Percentiles rank a stretch among this genome's conserved stretches.
Evolutionary conservation across 2,329 filamentous ascomycete genomes (phyloP).

Genomic region (Lasiodiplodia hormozganensis): DNA sequence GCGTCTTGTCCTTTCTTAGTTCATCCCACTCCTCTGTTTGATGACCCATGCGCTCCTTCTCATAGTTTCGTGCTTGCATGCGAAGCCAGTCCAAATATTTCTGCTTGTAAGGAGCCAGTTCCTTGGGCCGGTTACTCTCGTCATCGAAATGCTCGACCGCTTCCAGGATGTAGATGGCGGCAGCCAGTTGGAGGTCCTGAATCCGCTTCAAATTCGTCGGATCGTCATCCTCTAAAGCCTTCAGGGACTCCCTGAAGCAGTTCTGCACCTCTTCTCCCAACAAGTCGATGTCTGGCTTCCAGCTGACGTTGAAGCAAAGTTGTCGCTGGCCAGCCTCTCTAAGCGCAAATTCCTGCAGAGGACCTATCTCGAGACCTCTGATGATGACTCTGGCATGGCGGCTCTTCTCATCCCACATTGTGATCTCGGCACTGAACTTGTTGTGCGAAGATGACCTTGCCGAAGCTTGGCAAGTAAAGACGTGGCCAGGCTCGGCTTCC

Average conservation of each 20-base stretch:
- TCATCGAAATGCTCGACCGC: slow-evolving; percentile 11
- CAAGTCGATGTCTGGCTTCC: slow-evolving; percentile 29
- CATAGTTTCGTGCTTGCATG: slow-evolving; percentile 9
- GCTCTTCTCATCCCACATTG: slow-evolving; percentile 22
- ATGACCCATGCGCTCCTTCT: slow-evolving; percentile 13
- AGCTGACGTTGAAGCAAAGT: slow-evolving; percentile 25
- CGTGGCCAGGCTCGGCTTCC: slow-evolving; percentile 1
- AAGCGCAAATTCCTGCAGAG: slow-evolving; percentile 15
- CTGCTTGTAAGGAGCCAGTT: slow-evolving; percentile 15
- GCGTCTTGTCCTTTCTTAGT: slow-evolving; percentile 4
- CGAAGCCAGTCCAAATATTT: slow-evolving; percentile 27
- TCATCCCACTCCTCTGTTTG: slow-evolving; percentile 20
- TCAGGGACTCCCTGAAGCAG: slow-evolving; percentile 7
- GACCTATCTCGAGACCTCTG: slow-evolving; percentile 19
- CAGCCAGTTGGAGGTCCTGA: slow-evolving; percentile 21
- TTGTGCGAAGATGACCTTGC: not conserved
- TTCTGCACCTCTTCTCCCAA: slow-evolving; percentile 21
- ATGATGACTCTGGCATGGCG: slow-evolving; percentile 15
- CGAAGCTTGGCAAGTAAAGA: slow-evolving; percentile 4
- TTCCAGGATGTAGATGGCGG: slow-evolving; percentile 12
- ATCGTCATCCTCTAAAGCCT: not conserved
- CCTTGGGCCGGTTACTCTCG: not conserved
- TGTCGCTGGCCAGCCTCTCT: slow-evolving; percentile 19
- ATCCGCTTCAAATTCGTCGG: slow-evolving; percentile 2
- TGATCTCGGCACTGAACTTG: not conserved